Conservation (phyloP, 306 rosid genomes). For the Castanea sativa region DNA sequence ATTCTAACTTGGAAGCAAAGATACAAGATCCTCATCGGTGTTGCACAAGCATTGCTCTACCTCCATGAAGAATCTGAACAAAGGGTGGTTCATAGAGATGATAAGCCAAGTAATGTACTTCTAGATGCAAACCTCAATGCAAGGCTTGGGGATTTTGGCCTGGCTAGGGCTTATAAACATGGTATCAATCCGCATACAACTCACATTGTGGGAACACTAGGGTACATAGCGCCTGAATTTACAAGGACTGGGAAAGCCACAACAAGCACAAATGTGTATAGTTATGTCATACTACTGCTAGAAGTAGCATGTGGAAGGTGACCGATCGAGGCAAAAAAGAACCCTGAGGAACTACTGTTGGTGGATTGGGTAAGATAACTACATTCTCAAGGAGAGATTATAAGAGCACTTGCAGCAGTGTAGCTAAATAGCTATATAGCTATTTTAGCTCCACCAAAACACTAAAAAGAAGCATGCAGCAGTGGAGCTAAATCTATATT, state of each 20-base stretch:
- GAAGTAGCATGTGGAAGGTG: constrained; percentile 37
- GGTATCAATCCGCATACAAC: constrained; percentile 30
- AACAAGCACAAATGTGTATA: constrained; percentile 28
- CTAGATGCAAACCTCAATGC: constrained; percentile 32
- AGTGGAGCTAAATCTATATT: too few species aligned
- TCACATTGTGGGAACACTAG: constrained; percentile 30
- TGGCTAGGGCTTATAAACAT: constrained; percentile 31
- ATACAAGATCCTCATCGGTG: constrained; percentile 31
- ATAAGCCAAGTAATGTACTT: constrained; percentile 34
- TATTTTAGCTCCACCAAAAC: too few species aligned
- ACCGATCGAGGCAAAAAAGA: constrained; percentile 23
- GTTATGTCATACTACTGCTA: constrained; percentile 28
- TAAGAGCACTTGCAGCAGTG: too few species aligned
- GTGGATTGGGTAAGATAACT: constrained; percentile 32
- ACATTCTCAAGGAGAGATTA: constrained; percentile 15
- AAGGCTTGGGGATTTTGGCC: constrained; percentile 36
- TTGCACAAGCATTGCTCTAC: constrained; percentile 30
- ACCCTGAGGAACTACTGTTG: constrained; percentile 23
- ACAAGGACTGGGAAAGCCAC: constrained; percentile 34
- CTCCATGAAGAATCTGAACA: constrained; percentile 43
- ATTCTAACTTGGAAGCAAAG: constrained; percentile 20
- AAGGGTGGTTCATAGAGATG: constrained; percentile 38
- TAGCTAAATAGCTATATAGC: too few species aligned
- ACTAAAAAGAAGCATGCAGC: too few species aligned
- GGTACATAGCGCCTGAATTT: constrained; percentile 37